A percentile compares a stretch with the other conserved stretches of the same genome.
These are phyloP conservation scores for Magnolia kwangsiensis DNA, from an alignment of 164 flowering plant species.

Conservation along the genomic window DNA sequence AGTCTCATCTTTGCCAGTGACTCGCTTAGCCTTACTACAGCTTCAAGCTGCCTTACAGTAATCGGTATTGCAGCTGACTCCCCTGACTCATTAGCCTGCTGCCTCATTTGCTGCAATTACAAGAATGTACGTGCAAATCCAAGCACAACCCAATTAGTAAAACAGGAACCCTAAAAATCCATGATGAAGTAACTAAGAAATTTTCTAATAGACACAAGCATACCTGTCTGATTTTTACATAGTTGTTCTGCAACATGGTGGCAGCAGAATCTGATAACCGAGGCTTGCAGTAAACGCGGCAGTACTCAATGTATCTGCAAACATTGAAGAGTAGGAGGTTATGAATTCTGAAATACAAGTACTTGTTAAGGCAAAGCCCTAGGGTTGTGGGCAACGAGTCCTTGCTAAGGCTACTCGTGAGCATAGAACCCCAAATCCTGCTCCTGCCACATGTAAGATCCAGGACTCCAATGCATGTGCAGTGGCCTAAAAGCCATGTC, in stretches of 20 bases:
- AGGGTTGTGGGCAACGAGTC: no score
- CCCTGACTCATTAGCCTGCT: slow-evolving; percentile 91
- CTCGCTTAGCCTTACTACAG: slow-evolving; percentile 87
- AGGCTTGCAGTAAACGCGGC: slow-evolving; percentile 72
- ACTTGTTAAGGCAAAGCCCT: background rate
- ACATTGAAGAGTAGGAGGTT: slow-evolving; percentile 7
- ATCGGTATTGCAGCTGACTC: slow-evolving; percentile 90
- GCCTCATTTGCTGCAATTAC: slow-evolving; percentile 76
- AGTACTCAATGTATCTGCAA: slow-evolving; percentile 84
- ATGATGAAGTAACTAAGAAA: background rate
- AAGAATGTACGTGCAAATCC: background rate
- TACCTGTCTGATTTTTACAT: slow-evolving; percentile 95
- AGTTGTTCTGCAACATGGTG: slow-evolving; percentile 61
- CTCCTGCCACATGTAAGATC: background rate
- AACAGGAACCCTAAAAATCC: background rate
- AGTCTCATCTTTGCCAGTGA: slow-evolving; percentile 92
- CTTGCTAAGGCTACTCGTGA: no score
- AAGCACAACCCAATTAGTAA: background rate
- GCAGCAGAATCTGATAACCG: slow-evolving; percentile 90
- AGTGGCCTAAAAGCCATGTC: background rate
- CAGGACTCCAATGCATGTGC: background rate
- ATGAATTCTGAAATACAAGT: background rate
- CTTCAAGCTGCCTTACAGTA: slow-evolving; percentile 98
- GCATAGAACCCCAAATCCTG: background rate
- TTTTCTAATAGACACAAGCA: background rate